Conservation (phyloP, 2,329 filamentous ascomycete species). For the Rhytidhysteron rufulum region DNA sequence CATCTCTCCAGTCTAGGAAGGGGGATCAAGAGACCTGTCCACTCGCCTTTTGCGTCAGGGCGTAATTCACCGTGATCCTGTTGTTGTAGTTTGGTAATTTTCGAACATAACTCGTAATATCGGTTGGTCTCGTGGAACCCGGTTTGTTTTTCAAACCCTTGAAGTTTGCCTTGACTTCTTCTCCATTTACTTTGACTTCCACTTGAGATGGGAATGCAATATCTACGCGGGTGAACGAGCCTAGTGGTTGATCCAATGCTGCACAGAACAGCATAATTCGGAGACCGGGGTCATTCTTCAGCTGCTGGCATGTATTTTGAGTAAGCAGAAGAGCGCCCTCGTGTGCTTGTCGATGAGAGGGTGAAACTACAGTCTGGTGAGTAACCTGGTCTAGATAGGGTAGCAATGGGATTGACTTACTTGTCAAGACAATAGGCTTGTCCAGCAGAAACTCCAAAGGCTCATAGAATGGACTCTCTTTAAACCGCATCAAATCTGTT, state of each 20-base stretch:
- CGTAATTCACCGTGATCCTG: conserved; percentile 81
- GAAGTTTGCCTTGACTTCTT: conserved; percentile 87
- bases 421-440: too few relatives aligned
- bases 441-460: too few relatives aligned
- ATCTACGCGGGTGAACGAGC: conserved; percentile 48
- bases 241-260: conserved; percentile 53
- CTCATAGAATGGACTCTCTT: conserved; percentile 83
- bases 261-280: conserved; percentile 85
- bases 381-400: too few relatives aligned
- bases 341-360: conserved; percentile 56
- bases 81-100: conserved; percentile 71
- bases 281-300: conserved; percentile 59
- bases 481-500: conserved; percentile 46
- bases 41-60: conserved; percentile 79
- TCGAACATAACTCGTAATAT: conserved; percentile 76
- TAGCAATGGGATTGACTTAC: too few relatives aligned
- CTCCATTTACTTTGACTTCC: conserved; percentile 84
- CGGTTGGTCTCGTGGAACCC: conserved; percentile 87
- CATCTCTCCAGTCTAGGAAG: background rate
- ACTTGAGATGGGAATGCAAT: conserved; percentile 89
- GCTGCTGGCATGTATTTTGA: conserved; percentile 50
- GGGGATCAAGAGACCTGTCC: conserved; percentile 19
- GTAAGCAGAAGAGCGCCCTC: conserved; percentile 58
- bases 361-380: conserved; percentile 51
- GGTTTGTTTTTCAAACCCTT: conserved; percentile 95